Evolutionary conservation across 1,284 basidiomycete genomes (phyloP), one percentile per base, ranked within the genome.

Genomic region (Marasmius tenuissimus): DNA sequence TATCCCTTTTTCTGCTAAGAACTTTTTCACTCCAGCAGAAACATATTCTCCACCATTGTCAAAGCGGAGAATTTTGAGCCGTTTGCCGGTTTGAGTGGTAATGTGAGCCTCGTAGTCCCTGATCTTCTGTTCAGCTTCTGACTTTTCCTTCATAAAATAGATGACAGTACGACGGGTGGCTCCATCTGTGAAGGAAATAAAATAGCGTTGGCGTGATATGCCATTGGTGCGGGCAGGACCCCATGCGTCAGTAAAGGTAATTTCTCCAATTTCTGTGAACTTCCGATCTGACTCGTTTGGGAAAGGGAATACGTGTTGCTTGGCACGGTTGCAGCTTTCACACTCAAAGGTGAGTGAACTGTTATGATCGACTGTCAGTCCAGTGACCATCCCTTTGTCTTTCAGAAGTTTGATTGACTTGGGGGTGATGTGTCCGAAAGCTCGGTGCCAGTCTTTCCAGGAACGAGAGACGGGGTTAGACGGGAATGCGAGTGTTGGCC

Each of bases 371-470:
- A 77, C 66, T 11, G 69, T 54, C 66, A 75, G 71, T 16, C 75
- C 70, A 11, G 55, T 57, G 11, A 74, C 70, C 66, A 77, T 69
- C 0, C 56, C 37, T 18, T 68, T 60, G 12, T 35, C 57, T 33
- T 71, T 61, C n/a, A 75, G 48, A 14, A 61, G 33, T 40, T 70
- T 60, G 5, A 75, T 40, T 1, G 64, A 58, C 5, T 38, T 27
- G 9, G 66, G 59, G 35, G 68, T 63, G n/a, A 78, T 63, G 57
- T 78, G 76, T 0, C 75, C 75, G 57, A 74, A 69, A 0, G 67
- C 58, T 1, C 63, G 60, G 51, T 78, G 77, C 75, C 74, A 76
- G 39, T 77, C 67, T 18, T 74, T 65, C 71, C 70, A 75, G 22
- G 68, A 67, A 9, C 56, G 63, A n/a, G 62, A 10, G 18, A 18